Base-by-base conservation (phyloP, 805 yeast genomes). In the Candida broadrunensis region DNA sequence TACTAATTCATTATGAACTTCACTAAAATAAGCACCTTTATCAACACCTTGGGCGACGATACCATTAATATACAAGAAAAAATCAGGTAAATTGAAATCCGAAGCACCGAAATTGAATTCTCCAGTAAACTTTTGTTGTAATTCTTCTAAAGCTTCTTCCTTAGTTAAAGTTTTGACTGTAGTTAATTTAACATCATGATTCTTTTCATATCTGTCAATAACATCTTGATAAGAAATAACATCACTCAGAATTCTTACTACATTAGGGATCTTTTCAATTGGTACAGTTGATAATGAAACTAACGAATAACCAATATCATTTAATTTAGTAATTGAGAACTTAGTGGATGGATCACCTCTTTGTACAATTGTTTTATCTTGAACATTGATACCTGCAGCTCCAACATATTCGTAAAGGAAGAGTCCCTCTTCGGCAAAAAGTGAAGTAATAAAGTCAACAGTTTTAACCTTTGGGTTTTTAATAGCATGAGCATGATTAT, bases 271-370 rank as follows among this genome's bases (percentile, higher is more conserved):
- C 3, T 54, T 35, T 0, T 64, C 33, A 31, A 70, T 65, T 6
- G 46, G 36, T 1, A 36, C 44, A 15, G 77, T 56, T 9, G 68
- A 72, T 34, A 76, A 44, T 11, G 70, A 52, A 15, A 75, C 76
- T 35, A 72, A 54, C 4, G 60, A 46, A 25, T 67, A 60, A 16
- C 78, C 81, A 42, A 78, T 52, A 55, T 80, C 80, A 12, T 40
- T 44, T 18, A 62, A 42, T 30, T 46, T 63, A 3, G 75, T 51
- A 31, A 72, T 56, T 21, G 72, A 60, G 37, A 75, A 43, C 36
- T 52, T 48, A 12, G 55, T 42, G 33, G 61, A 54, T 19, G 70
- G 70, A 37, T 67, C 68, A 13, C 80, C 83, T 17, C 64, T 53
- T 39, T 54, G 51, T 19, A 61, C 59, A 31, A 67, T 65, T 5